A percentile compares a stretch with the other conserved stretches of the same genome.
These are phyloP conservation scores for Exophiala phaeomuriformis DNA, from an alignment of 2,329 filamentous ascomycete species.

Conservation along the genomic window DNA sequence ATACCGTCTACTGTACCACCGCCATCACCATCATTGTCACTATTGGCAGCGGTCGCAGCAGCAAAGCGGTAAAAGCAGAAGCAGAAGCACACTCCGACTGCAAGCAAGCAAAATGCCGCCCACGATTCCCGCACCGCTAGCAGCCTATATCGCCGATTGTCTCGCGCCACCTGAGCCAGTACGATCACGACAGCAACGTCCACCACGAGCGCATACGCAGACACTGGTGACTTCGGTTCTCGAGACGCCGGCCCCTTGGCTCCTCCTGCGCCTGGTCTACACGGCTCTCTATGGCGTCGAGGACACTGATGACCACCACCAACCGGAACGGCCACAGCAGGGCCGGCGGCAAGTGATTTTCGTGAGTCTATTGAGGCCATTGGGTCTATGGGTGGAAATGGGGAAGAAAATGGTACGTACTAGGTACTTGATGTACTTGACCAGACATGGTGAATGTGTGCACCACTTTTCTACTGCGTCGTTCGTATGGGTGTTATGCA, in stretches of 20 bases:
- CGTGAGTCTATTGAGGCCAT: slow-evolving; percentile 74
- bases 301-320: slow-evolving; percentile 6
- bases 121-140: slow-evolving; percentile 36
- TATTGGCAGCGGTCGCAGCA: too few relatives aligned
- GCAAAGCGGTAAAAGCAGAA: too few relatives aligned
- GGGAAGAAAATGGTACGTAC: slow-evolving; percentile 54
- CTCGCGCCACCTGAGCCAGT: background rate
- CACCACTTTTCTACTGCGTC: too few relatives aligned
- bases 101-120: slow-evolving; percentile 31
- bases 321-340: background rate
- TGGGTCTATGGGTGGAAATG: slow-evolving; percentile 68
- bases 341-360: slow-evolving; percentile 51
- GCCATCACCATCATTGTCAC: too few relatives aligned
- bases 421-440: background rate
- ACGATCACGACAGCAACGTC: slow-evolving; percentile 6
- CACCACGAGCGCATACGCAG: slow-evolving; percentile 30
- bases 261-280: slow-evolving; percentile 44
- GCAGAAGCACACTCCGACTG: too few relatives aligned
- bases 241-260: slow-evolving; percentile 50
- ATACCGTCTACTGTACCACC: too few relatives aligned
- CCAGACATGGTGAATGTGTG: background rate
- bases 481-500: too few relatives aligned
- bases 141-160: slow-evolving; percentile 32
- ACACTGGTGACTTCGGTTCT: slow-evolving; percentile 41
- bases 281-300: slow-evolving; percentile 35